Evolutionary conservation across 2,329 filamentous ascomycete species (phyloP), one percentile per base, ranked within the genome.

Genomic region (Neocucurbitaria cava): DNA sequence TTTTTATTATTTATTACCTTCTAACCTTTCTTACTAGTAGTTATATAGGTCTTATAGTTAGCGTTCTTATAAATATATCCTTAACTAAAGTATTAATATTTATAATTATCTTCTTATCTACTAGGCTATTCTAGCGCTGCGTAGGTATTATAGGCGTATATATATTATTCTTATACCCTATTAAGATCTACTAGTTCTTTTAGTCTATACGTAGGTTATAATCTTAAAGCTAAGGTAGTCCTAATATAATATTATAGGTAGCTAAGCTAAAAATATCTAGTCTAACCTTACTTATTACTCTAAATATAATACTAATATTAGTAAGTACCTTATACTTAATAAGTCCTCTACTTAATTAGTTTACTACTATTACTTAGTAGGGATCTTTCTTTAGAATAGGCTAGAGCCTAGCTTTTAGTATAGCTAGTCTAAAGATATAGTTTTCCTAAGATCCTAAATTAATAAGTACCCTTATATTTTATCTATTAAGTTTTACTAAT

Each of bases 51-150:
- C 35, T 15, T 46, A 15, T 23, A 23, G 11, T n/a, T 35, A 35
- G 17, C 33, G 20, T 24, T 15, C n/a, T 23, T 46, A 36, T 23
- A 21, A n/a, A 30, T n/a, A 28, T n/a, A 15, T 30, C n/a, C n/a
- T 30, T n/a, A 15, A 5, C 18, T 43, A 43, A 28, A 30, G 17
- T 9, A 11, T 17, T 28, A 43, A 17, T 38, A 38, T 38, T 38
- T 38, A 38, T 38, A 17, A 43, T 17, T 43, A 43, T 43, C 24
- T 43, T 43, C 40, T 26, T 43, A 43, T 43, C 40, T 43, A 43
- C 23, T 43, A 43, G n/a, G 8, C 5, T 28, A 30, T 30, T 4
- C 10, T 30, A 30, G 3, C 23, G 5, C 15, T 43, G 17, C 17
- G 17, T 43, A 43, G 40, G 40, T 30, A 28, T 43, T 28, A 31